A percentile compares a stretch with the other conserved stretches of the same genome.
phyloP scores from a whole-genome alignment of 75 land plant species.

The Pinus albicaulis region DNA sequence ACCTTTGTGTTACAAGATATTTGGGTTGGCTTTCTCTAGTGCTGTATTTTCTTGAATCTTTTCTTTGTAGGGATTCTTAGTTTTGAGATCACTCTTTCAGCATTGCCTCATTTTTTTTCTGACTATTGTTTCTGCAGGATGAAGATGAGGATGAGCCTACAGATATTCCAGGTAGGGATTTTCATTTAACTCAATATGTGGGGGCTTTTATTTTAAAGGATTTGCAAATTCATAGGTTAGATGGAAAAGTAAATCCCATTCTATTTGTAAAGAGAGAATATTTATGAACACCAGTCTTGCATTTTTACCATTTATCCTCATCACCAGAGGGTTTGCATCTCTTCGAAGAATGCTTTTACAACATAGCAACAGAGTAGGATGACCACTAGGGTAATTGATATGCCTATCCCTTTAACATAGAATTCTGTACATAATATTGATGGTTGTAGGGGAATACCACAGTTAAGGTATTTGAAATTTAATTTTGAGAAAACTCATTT shows the following conservation, averaged over 20 bases:
- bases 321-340: not conserved
- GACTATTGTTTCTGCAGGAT: conserved; percentile 43
- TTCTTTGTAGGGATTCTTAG: too few species aligned
- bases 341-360: not conserved
- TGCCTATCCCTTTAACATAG: not conserved
- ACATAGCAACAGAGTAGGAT: not conserved
- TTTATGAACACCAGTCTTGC: not conserved
- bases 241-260: not conserved
- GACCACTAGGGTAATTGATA: not conserved
- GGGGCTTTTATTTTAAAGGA: not conserved
- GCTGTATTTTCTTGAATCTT: too few species aligned
- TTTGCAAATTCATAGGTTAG: not conserved
- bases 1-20: too few species aligned
- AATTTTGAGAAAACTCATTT: not conserved
- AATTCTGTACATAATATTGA: not conserved
- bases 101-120: not conserved
- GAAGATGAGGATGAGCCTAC: conserved; percentile 76
- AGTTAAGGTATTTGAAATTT: not conserved
- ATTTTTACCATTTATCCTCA: not conserved
- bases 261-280: not conserved
- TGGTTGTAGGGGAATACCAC: not conserved
- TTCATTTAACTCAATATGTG: not conserved
- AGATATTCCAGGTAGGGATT: conserved; percentile 53
- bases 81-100: too few species aligned
- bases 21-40: too few species aligned